Conservation (phyloP, 2,329 filamentous ascomycete species). For the Niveomyces coronatus region DNA sequence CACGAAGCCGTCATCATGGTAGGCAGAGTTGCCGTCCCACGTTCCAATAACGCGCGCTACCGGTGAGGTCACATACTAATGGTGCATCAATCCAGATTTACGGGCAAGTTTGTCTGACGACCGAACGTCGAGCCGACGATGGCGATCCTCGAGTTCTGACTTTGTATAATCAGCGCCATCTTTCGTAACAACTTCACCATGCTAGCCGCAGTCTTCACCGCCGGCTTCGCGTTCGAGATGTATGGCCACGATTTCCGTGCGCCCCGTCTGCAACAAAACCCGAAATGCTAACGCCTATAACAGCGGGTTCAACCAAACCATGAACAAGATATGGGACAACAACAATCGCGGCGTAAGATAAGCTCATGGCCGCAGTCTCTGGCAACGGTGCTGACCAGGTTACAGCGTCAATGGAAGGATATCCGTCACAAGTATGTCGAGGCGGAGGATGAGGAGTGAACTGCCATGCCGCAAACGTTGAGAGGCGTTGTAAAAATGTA, state of each 20-base stretch:
- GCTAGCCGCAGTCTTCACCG: slow-evolving; percentile 74
- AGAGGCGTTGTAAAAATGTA: slow-evolving; percentile 14
- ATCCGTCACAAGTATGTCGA: slow-evolving; percentile 84
- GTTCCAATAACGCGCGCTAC: slow-evolving; percentile 1
- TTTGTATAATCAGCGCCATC: slow-evolving; percentile 49
- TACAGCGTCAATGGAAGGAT: slow-evolving; percentile 98
- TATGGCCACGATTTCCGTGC: slow-evolving; percentile 38
- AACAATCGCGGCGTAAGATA: slow-evolving; percentile 81
- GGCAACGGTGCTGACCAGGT: slow-evolving; percentile 17
- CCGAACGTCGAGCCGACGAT: slow-evolving; percentile 7
- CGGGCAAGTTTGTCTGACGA: slow-evolving; percentile 38
- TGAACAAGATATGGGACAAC: slow-evolving; percentile 83
- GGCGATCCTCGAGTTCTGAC: slow-evolving; percentile 10
- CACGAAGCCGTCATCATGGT: slow-evolving; percentile 43
- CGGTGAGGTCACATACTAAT: slow-evolving; percentile 18
- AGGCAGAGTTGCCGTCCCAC: slow-evolving; percentile 20
- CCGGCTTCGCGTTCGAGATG: slow-evolving; percentile 90
- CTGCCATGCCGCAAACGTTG: slow-evolving; percentile 8
- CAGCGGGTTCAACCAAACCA: slow-evolving; percentile 72
- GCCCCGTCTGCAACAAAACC: slow-evolving; percentile 12
- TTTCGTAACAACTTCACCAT: slow-evolving; percentile 84
- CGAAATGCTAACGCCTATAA: slow-evolving; percentile 22
- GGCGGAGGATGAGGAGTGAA: slow-evolving; percentile 54
- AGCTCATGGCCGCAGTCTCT: not conserved
- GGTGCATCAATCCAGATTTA: slow-evolving; percentile 37